phyloP scores from a whole-genome alignment of 1,284 basidiomycete genomes.

The Naganishia liquefaciens region DNA sequence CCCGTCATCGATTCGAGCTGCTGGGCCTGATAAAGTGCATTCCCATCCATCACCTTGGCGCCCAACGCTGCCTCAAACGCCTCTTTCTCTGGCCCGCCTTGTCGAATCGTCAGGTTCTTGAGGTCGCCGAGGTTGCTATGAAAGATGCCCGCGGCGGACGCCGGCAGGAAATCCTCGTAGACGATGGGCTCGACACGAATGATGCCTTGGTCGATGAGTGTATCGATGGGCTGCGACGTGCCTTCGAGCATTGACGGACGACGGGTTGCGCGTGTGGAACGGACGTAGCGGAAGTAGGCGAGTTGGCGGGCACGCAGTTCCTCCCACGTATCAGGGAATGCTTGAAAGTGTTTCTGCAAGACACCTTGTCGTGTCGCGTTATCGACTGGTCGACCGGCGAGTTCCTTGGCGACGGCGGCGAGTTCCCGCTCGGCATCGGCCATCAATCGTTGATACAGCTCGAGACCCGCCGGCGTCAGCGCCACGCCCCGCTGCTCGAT shows the following conservation, averaged over 20 bases:
- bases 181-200: slow-evolving; percentile 49
- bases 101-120: slow-evolving; percentile 21
- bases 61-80: slow-evolving; percentile 28
- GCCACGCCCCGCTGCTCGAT: slow-evolving; percentile 55
- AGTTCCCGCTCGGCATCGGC: slow-evolving; percentile 31
- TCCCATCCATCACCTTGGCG: slow-evolving; percentile 26
- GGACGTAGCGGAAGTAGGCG: slow-evolving; percentile 45
- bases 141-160: slow-evolving; percentile 56
- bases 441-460: slow-evolving; percentile 45
- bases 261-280: slow-evolving; percentile 15
- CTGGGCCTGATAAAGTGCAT: slow-evolving; percentile 27
- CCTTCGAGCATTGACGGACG: slow-evolving; percentile 21
- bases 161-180: slow-evolving; percentile 56
- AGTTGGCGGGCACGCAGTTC: slow-evolving; percentile 41
- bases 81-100: slow-evolving; percentile 25
- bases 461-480: slow-evolving; percentile 49
- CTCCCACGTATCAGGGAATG: slow-evolving; percentile 45
- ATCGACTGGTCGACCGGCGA: slow-evolving; percentile 37
- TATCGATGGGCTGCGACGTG: slow-evolving; percentile 14
- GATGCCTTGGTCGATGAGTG: slow-evolving; percentile 43
- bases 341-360: slow-evolving; percentile 39
- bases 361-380: slow-evolving; percentile 47
- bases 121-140: slow-evolving; percentile 50
- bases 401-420: neutral
- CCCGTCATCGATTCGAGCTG: slow-evolving; percentile 20